Evolutionary conservation across 2,329 filamentous ascomycete species (phyloP).

Genomic region (Didymella exigua): DNA sequence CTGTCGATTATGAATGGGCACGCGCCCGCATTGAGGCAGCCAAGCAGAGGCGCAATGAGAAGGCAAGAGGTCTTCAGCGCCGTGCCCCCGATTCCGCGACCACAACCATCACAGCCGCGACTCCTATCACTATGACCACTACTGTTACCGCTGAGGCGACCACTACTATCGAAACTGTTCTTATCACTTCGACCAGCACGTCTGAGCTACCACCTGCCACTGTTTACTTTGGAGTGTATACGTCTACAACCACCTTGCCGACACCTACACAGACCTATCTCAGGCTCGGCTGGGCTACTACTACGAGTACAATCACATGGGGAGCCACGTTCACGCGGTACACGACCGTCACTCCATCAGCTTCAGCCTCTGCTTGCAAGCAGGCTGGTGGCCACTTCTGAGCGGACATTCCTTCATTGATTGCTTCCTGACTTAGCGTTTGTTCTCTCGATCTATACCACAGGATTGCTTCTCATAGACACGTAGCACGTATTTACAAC

Average conservation of each 20-base stretch:
- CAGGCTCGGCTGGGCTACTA: slow-evolving; percentile 30
- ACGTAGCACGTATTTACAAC: neutral
- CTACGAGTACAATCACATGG: slow-evolving; percentile 45
- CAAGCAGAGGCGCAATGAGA: slow-evolving; percentile 35
- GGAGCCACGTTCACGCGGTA: slow-evolving; percentile 43
- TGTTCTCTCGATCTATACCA: neutral
- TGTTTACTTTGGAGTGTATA: slow-evolving; percentile 43
- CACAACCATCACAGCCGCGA: slow-evolving; percentile 39
- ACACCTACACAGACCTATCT: slow-evolving; percentile 43
- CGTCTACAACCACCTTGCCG: slow-evolving; percentile 43
- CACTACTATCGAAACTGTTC: slow-evolving; percentile 38
- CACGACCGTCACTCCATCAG: slow-evolving; percentile 45
- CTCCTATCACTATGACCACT: slow-evolving; percentile 38
- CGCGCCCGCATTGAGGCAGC: slow-evolving; percentile 45
- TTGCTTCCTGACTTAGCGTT: neutral
- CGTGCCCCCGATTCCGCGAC: slow-evolving; percentile 47
- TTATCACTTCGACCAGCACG: slow-evolving; percentile 32
- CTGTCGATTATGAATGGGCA: slow-evolving; percentile 43
- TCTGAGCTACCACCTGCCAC: slow-evolving; percentile 45
- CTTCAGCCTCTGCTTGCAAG: slow-evolving; percentile 44
- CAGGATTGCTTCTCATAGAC: neutral
- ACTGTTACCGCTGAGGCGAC: slow-evolving; percentile 36
- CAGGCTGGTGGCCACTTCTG: slow-evolving; percentile 40
- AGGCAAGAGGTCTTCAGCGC: slow-evolving; percentile 34
- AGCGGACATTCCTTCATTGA: neutral